phyloP scores from a whole-genome alignment of 768 basidiomycete genomes.

The Boletellus ananiceps region DNA sequence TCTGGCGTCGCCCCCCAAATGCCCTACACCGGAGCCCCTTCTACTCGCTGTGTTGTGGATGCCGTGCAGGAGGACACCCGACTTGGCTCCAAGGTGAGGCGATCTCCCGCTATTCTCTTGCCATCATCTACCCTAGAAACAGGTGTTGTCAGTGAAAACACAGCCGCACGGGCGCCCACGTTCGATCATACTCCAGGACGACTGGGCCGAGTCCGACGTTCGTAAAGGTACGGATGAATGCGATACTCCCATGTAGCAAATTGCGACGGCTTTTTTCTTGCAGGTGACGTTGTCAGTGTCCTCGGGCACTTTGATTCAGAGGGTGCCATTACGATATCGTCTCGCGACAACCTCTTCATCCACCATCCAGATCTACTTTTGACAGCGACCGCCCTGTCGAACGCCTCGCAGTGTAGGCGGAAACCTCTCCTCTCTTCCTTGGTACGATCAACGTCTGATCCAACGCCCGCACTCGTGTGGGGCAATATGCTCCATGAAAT shows the following conservation, averaged over 20 bases:
- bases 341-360: slow-evolving; percentile 66
- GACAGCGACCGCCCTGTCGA: slow-evolving; percentile 85
- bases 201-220: slow-evolving; percentile 69
- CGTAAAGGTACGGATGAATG: slow-evolving; percentile 45
- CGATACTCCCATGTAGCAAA: not conserved
- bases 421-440: slow-evolving; percentile 77
- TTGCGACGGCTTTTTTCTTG: not conserved
- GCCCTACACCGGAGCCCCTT: slow-evolving; percentile 32
- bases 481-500: slow-evolving; percentile 93
- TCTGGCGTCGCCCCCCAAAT: slow-evolving; percentile 7
- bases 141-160: slow-evolving; percentile 52
- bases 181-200: slow-evolving; percentile 62
- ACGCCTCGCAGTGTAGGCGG: slow-evolving; percentile 76
- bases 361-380: slow-evolving; percentile 90
- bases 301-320: slow-evolving; percentile 45
- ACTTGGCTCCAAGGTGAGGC: slow-evolving; percentile 22
- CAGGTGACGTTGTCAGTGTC: slow-evolving; percentile 81
- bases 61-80: slow-evolving; percentile 35
- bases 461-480: slow-evolving; percentile 72
- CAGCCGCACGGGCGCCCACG: slow-evolving; percentile 37
- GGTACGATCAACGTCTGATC: slow-evolving; percentile 54
- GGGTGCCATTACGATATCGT: slow-evolving; percentile 54
- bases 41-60: slow-evolving; percentile 56
- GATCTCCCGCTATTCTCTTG: not conserved
- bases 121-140: not conserved